phyloP scores from a whole-genome alignment of 306 rosid species.

The Fagus crenata region DNA sequence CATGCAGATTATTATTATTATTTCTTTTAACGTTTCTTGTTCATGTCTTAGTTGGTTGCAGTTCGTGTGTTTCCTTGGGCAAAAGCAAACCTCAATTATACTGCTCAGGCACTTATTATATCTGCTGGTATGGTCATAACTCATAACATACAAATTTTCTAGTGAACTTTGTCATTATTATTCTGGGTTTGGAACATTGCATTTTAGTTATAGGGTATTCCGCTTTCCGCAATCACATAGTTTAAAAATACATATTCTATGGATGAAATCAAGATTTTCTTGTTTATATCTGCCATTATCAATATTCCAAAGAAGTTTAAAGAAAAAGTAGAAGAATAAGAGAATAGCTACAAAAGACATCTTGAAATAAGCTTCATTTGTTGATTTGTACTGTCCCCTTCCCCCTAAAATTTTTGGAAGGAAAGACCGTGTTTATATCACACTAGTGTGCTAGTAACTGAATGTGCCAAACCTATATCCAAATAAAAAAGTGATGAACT shows the following conservation, averaged over 20 bases:
- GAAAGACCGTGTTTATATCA: not conserved
- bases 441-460: not conserved
- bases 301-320: not conserved
- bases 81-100: constrained; percentile 84
- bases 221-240: not conserved
- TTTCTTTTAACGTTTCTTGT: constrained; percentile 5
- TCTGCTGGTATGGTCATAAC: constrained; percentile 60
- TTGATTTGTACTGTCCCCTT: not conserved
- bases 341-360: no score
- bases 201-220: not conserved
- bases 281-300: not conserved
- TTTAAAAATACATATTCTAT: not conserved
- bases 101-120: constrained; percentile 92
- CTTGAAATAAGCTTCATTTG: no score
- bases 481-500: not conserved
- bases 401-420: not conserved
- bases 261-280: not conserved
- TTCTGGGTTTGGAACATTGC: not conserved
- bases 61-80: constrained; percentile 95
- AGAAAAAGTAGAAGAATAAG: not conserved
- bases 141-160: constrained; percentile 7
- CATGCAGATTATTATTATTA: not conserved
- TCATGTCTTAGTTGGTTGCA: constrained; percentile 58
- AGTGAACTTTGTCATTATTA: not conserved
- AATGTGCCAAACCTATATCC: not conserved